Evolutionary conservation across 2,329 filamentous ascomycete genomes (phyloP).

Genomic region (Cadophora luteo-olivacea): DNA sequence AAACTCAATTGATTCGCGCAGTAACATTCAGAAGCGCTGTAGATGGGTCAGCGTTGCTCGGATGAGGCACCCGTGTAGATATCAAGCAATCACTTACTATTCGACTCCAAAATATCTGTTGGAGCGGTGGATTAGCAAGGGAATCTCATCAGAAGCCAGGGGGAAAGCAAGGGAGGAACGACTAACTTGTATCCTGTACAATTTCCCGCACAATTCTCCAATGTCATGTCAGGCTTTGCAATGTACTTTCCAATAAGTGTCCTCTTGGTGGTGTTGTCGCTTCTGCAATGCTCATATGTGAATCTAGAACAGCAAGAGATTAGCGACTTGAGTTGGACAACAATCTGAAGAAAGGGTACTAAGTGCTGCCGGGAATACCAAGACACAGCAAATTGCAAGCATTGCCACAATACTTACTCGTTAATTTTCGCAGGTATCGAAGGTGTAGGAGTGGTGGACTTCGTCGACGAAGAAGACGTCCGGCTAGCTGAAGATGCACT

Average conservation of each 20-base stretch:
- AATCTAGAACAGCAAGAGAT: constrained; percentile 19
- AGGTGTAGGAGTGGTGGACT: constrained; percentile 10
- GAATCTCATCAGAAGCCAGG: neutral
- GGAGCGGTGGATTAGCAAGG: neutral
- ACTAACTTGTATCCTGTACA: constrained; percentile 38
- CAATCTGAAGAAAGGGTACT: neutral
- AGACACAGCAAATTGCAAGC: too few species aligned
- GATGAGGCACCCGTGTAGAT: neutral
- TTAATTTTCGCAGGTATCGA: constrained; percentile 10
- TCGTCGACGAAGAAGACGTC: neutral
- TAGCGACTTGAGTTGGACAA: neutral
- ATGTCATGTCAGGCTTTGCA: constrained; percentile 39
- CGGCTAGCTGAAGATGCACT: neutral
- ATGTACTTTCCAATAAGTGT: constrained; percentile 26
- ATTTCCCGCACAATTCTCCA: constrained; percentile 42
- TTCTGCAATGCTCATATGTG: constrained; percentile 44
- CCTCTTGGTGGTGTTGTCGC: constrained; percentile 35
- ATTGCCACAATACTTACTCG: constrained; percentile 3
- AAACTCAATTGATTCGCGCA: constrained; percentile 38
- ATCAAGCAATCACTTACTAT: constrained; percentile 32
- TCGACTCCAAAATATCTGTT: constrained; percentile 47
- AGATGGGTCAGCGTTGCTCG: neutral
- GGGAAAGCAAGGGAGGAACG: neutral
- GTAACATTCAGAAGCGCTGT: constrained; percentile 39
- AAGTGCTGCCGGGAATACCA: too few species aligned